Evolutionary conservation across 805 yeast species (phyloP).

Genomic region (Brettanomyces nanus): DNA sequence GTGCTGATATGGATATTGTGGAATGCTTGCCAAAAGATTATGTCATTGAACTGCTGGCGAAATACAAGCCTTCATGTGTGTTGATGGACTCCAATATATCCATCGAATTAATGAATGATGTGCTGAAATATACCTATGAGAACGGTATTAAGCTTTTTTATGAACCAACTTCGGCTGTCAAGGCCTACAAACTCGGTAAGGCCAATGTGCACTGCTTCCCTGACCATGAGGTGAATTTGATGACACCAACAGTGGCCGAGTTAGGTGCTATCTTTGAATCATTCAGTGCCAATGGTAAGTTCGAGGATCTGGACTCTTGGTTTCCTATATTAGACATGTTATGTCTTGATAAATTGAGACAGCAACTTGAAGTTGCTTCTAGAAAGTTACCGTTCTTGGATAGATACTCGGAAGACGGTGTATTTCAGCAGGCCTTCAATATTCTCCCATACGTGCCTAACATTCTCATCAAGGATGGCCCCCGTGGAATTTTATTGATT

Average conservation of each 20-base stretch:
- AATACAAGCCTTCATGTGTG: constrained; percentile 39
- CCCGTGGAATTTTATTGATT: constrained; percentile 47
- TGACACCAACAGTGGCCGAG: constrained; percentile 68
- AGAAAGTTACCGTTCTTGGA: constrained; percentile 18
- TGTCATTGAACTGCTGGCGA: constrained; percentile 32
- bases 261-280: constrained; percentile 44
- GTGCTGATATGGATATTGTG: constrained; percentile 77
- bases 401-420: constrained; percentile 32
- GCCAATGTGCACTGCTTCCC: constrained; percentile 39
- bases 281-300: constrained; percentile 32
- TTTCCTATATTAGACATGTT: constrained; percentile 62
- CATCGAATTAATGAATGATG: constrained; percentile 28
- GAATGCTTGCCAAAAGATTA: constrained; percentile 40
- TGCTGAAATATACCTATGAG: constrained; percentile 22
- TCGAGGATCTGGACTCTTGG: constrained; percentile 58
- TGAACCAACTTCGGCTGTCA: constrained; percentile 74
- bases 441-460: constrained; percentile 68
- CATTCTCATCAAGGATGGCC: constrained; percentile 59
- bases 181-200: constrained; percentile 42
- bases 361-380: constrained; percentile 31
- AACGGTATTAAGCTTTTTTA: constrained; percentile 33
- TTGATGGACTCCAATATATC: constrained; percentile 67
- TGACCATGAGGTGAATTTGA: constrained; percentile 32
- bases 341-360: constrained; percentile 42
- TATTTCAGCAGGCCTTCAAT: constrained; percentile 60